A percentile compares a stretch with the other conserved stretches of the same genome.
These are phyloP conservation scores for Apodospora peruviana DNA, from an alignment of 495 filamentous ascomycete species.

Conservation along the genomic window DNA sequence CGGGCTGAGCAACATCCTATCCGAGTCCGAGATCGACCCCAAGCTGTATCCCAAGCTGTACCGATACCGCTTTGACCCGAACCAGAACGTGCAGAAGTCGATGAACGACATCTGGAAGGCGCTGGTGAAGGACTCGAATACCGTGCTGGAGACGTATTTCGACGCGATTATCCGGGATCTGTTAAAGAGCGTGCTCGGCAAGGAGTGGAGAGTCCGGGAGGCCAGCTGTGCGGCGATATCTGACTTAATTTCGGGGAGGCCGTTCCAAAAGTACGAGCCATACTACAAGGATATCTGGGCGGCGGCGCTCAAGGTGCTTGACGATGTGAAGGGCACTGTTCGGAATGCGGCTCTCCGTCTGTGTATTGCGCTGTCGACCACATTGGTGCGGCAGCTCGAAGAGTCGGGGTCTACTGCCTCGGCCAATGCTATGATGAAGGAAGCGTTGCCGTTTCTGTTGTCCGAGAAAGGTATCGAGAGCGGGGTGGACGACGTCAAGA, in stretches of 20 bases:
- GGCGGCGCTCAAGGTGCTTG: conserved; percentile 75
- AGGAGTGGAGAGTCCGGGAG: conserved; percentile 88
- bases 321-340: conserved; percentile 93
- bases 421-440: conserved; percentile 69
- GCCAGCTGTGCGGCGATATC: conserved; percentile 87
- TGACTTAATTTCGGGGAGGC: conserved; percentile 72
- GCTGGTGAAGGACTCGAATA: conserved; percentile 74
- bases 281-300: conserved; percentile 83
- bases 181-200: conserved; percentile 75
- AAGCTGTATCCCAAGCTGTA: conserved; percentile 94
- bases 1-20: conserved; percentile 84
- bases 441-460: conserved; percentile 83
- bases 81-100: conserved; percentile 80
- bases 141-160: conserved; percentile 69
- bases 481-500: conserved; percentile 75
- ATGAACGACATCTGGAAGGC: conserved; percentile 98
- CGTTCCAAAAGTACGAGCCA: conserved; percentile 70
- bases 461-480: conserved; percentile 88
- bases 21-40: conserved; percentile 80
- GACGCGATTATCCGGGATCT: conserved; percentile 82
- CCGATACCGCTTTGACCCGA: conserved; percentile 91
- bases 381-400: conserved; percentile 80
- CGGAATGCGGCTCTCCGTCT: conserved; percentile 73
- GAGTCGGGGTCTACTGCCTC: conserved; percentile 65
- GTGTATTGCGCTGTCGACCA: conserved; percentile 73